phyloP scores from a whole-genome alignment of 1,284 basidiomycete genomes.

The Cutaneotrichosporon sp. region DNA sequence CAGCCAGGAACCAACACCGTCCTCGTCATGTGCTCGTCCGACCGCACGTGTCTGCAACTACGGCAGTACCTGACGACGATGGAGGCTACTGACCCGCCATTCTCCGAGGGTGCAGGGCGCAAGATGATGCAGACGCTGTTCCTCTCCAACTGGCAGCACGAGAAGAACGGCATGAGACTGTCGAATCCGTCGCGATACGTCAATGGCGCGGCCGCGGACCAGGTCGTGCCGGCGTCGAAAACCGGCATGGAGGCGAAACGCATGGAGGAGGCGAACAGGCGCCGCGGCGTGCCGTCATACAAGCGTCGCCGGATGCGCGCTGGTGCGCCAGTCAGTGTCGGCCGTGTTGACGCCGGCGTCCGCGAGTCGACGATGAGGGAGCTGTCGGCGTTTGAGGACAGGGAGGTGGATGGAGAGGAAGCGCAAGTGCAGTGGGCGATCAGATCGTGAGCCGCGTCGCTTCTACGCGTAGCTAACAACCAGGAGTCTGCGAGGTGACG shows the following conservation, averaged over 20 bases:
- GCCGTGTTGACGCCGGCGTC: background rate
- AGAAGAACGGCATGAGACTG: conserved; percentile 36
- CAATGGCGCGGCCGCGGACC: conserved; percentile 28
- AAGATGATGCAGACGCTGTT: conserved; percentile 63
- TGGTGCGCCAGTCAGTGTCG: conserved; percentile 21
- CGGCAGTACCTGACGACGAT: conserved; percentile 70
- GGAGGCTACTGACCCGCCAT: conserved; percentile 55
- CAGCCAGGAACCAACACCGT: conserved; percentile 67
- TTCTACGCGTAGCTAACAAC: background rate
- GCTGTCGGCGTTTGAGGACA: conserved; percentile 38
- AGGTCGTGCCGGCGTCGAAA: conserved; percentile 22
- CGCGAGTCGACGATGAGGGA: conserved; percentile 32
- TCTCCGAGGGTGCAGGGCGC: conserved; percentile 52
- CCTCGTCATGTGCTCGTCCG: conserved; percentile 82
- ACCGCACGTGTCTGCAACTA: conserved; percentile 66
- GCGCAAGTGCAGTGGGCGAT: conserved; percentile 36
- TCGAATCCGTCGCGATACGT: conserved; percentile 28
- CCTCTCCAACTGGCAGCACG: conserved; percentile 45
- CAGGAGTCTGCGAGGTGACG: conserved; percentile 8
- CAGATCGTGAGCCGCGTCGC: conserved; percentile 15
- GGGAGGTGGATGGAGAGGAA: conserved; percentile 20
- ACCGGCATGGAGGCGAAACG: conserved; percentile 35
- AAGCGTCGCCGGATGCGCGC: conserved; percentile 44
- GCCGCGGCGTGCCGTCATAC: conserved; percentile 55
- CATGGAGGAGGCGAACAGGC: conserved; percentile 17